Evolutionary conservation across 2,329 filamentous ascomycete species (phyloP).

Genomic region (Onygena corvina): DNA sequence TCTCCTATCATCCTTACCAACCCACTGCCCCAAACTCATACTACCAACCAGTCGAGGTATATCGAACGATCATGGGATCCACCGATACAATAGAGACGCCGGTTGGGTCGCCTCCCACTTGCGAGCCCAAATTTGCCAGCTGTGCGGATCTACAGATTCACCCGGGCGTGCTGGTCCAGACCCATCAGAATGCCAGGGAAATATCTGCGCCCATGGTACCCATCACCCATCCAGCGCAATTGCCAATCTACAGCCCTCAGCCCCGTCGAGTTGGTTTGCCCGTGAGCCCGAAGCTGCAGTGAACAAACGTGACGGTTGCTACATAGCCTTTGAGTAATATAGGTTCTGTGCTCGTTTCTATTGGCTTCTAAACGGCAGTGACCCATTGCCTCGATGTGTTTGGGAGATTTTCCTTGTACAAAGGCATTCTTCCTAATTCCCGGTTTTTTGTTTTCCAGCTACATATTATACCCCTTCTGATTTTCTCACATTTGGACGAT

Average conservation of each 20-base stretch:
- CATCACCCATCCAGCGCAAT: not conserved
- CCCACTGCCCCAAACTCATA: slow-evolving; percentile 10
- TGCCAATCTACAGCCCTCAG: slow-evolving; percentile 2
- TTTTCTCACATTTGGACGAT: not conserved
- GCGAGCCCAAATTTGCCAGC: not conserved
- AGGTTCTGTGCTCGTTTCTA: not conserved
- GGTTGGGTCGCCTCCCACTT: not conserved
- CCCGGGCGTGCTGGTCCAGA: not conserved
- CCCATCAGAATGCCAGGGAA: not conserved
- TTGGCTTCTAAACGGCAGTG: not conserved
- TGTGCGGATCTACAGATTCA: not conserved
- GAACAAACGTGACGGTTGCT: not conserved
- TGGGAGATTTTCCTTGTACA: not conserved
- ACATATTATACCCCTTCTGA: not conserved
- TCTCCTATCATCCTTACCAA: slow-evolving; percentile 9
- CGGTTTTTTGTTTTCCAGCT: not conserved
- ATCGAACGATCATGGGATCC: slow-evolving; percentile 8
- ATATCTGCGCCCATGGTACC: not conserved
- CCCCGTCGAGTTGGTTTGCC: not conserved
- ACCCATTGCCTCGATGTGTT: too few species aligned
- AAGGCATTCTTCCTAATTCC: not conserved
- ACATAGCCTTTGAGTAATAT: not conserved
- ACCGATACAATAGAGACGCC: not conserved
- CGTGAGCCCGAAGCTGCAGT: not conserved
- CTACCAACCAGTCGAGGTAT: slow-evolving; percentile 13